Evolutionary conservation across 768 basidiomycete species (phyloP).

Genomic region (Candolleomyces eurysporus): DNA sequence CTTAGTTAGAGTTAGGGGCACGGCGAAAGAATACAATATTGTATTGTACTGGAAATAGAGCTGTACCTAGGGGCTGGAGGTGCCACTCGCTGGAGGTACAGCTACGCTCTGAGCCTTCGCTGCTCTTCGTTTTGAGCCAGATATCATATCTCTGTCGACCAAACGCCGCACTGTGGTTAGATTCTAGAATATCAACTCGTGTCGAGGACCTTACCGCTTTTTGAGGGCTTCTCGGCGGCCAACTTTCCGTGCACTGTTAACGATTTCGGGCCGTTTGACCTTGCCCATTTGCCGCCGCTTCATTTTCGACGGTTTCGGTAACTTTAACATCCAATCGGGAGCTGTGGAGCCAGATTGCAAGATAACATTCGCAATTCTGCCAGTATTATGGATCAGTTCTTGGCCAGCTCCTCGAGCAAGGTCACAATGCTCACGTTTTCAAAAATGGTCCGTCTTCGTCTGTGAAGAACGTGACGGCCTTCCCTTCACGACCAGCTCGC

Average conservation of each 20-base stretch:
- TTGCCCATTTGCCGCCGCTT: slow-evolving; percentile 85
- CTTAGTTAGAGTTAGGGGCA: background rate
- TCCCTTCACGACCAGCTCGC: slow-evolving; percentile 87
- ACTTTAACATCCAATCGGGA: slow-evolving; percentile 91
- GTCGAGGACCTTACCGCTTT: slow-evolving; percentile 49
- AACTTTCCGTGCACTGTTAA: slow-evolving; percentile 68
- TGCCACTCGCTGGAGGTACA: too few relatives aligned
- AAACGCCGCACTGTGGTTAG: background rate
- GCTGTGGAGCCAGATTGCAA: slow-evolving; percentile 88
- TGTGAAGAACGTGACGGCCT: slow-evolving; percentile 95
- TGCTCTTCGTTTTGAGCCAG: slow-evolving; percentile 68
- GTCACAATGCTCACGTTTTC: slow-evolving; percentile 61
- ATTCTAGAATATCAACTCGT: background rate
- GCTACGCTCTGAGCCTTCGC: background rate
- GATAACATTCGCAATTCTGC: slow-evolving; percentile 93
- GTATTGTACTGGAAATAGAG: too few relatives aligned
- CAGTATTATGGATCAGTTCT: background rate
- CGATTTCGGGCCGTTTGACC: slow-evolving; percentile 71
- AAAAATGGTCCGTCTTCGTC: slow-evolving; percentile 89
- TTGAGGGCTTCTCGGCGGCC: slow-evolving; percentile 71
- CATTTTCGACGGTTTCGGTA: slow-evolving; percentile 92
- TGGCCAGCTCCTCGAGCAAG: slow-evolving; percentile 6
- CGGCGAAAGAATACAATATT: background rate
- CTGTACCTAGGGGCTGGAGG: too few relatives aligned
- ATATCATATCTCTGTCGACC: slow-evolving; percentile 68